Percentiles rank a stretch among this genome's conserved stretches.
These are phyloP conservation scores for Pythium folliculosum DNA, from an alignment of 352 stramenopile species.

Conservation along the genomic window DNA sequence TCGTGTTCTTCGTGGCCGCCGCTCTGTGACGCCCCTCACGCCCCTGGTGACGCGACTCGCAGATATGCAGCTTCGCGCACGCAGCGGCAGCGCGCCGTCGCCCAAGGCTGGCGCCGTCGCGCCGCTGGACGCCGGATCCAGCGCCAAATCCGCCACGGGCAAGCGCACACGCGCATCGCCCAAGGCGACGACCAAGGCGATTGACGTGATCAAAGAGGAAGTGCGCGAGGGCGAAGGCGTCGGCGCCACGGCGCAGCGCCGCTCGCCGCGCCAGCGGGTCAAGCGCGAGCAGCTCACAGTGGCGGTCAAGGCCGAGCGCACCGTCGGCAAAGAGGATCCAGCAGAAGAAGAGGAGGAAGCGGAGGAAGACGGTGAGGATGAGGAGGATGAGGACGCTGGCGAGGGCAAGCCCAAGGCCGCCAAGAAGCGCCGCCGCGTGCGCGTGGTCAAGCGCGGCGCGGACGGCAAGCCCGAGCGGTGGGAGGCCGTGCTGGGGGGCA, in stretches of 20 bases:
- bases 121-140: not conserved
- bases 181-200: not conserved
- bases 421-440: conserved; percentile 13
- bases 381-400: conserved; percentile 19
- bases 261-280: conserved; percentile 16
- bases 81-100: conserved; percentile 17
- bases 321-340: too few species aligned
- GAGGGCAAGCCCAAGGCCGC: conserved; percentile 10
- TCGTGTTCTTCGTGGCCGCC: conserved; percentile 21
- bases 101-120: conserved; percentile 18
- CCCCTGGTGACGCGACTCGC: not conserved
- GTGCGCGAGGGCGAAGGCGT: conserved; percentile 2
- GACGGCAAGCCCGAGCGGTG: conserved; percentile 44
- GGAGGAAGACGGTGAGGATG: not conserved
- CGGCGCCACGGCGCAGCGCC: not conserved
- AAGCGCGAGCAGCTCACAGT: conserved; percentile 14
- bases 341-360: too few species aligned
- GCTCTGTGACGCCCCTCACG: not conserved
- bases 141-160: not conserved
- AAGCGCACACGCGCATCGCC: conserved; percentile 6
- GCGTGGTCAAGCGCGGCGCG: conserved; percentile 20
- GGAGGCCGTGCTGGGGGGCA: conserved; percentile 59
- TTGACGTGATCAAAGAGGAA: conserved; percentile 19
- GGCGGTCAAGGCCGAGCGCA: conserved; percentile 11
- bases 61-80: conserved; percentile 43